Evolutionary conservation across 176 grass and related monocot genomes (phyloP).

Genomic region (Poa pratensis): DNA sequence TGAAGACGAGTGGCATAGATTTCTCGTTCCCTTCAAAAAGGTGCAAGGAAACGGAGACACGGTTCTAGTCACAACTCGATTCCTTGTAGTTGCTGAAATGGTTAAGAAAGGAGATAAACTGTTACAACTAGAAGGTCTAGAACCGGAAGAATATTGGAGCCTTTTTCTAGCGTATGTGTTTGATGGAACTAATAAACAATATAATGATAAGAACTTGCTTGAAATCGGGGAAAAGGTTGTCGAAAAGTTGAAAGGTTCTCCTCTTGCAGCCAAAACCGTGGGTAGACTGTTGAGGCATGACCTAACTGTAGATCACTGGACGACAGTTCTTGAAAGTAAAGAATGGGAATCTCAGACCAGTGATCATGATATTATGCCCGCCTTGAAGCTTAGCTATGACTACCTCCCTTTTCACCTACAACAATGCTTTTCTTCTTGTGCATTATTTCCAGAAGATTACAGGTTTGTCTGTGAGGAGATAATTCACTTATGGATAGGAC

Average conservation of each 20-base stretch:
- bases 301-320: background rate
- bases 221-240: background rate
- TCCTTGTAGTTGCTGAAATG: background rate
- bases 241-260: slow-evolving; percentile 27
- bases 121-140: background rate
- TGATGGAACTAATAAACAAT: background rate
- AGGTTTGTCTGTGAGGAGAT: background rate
- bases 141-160: background rate
- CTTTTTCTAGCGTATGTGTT: background rate
- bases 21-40: background rate
- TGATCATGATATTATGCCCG: slow-evolving; percentile 35
- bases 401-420: slow-evolving; percentile 36
- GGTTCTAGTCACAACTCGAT: slow-evolving; percentile 17
- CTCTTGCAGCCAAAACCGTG: slow-evolving; percentile 38
- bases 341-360: slow-evolving; percentile 13
- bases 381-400: slow-evolving; percentile 37
- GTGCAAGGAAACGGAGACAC: background rate
- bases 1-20: background rate
- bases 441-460: slow-evolving; percentile 36
- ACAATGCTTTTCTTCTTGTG: slow-evolving; percentile 36
- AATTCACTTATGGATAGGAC: slow-evolving; percentile 41
- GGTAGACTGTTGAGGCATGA: background rate
- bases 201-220: background rate
- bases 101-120: background rate
- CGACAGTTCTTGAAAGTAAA: slow-evolving; percentile 22